Base-by-base conservation (phyloP, 257 asterid genomes). In the Solanum chmielewskii region DNA sequence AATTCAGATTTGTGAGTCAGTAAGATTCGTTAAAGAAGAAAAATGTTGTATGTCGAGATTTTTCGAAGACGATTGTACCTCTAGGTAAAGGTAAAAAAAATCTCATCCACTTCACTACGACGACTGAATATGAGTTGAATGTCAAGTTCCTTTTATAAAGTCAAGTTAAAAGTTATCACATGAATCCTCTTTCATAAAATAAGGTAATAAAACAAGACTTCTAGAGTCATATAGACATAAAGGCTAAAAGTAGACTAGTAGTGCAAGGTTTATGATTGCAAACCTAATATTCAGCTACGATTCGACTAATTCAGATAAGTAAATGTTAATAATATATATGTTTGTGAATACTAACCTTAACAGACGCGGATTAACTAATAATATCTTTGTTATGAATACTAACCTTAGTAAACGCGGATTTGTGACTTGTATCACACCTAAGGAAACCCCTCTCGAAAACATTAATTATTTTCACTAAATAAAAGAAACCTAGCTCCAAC, bases 51-150 rank as follows among this genome's bases (percentile, higher is more conserved):
- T 35, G 2, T 37, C 27, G 21, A 37, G 6, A 10, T 20, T 37
- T 73, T 37, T 5, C 10, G 1, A 74, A 37, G n/a, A n/a, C n/a
- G n/a, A n/a, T n/a, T n/a, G n/a, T n/a, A n/a, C n/a, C n/a, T n/a
- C n/a, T n/a, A n/a, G n/a, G n/a, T 37, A 37, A 37, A 4, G 6
- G 0, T 0, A 25, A 7, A 11, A 25, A 3, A 21, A 11, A 35
- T 74, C 33, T 21, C 33, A 6, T 21, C 0, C 20, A 21, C 11
- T 37, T 0, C 11, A 21, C 16, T 9, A 9, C 5, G 3, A 21
- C 1, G 3, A 21, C 1, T 11, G 1, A 1, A 13, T 37, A 13
- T 25, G 4, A 77, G 13, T 77, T 3, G 60, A 77, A 77, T 44
- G 8, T 77, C 2, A 70, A 77, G 64, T 44, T 25, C 9, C 62